Base-by-base conservation (phyloP, 805 yeast species). In the Saccharomycopsis malanga region DNA sequence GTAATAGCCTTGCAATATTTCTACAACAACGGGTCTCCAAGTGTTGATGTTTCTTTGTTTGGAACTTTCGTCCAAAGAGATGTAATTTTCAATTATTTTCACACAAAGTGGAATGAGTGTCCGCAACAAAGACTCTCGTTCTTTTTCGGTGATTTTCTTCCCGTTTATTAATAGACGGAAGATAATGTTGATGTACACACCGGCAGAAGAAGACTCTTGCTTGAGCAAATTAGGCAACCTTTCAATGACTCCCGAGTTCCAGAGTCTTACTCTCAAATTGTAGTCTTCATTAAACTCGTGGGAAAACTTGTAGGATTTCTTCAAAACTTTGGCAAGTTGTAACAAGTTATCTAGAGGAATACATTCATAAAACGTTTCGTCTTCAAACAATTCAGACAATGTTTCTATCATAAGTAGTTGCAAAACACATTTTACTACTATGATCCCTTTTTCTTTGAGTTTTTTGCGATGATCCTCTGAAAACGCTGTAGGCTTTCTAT, bases 21-120 rank as follows among this genome's bases (percentile, higher is more conserved):
- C 95, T 29, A 86, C 83, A 34, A 91, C 87, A 17, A 93, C 97
- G 0, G 98, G 97, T 57, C 84, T 74, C 94, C 97, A 83, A 3
- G 94, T 81, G 15, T 76, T 71, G 38, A 91, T 79, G 61, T 86
- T 86, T 58, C 95, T 76, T 57, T 82, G 87, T 62, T 85, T 91
- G 4, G 77, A 64, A 45, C 68, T 69, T 53, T 84, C 95, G 54
- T 85, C 91, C 55, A 89, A 71, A 1, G 73, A 71, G 27, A 80
- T 73, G 61, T 79, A 89, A 52, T 89, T 77, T 47, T 74, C 74
- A 22, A 88, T 73, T 25, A 91, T 82, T 4, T 76, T 71, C 6
- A 74, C 77, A 57, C 95, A 84, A 58, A 88, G 70, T 22, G 87
- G 85, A 34, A 83, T 70, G 53, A 77, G 59, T 53, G 64, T 51